phyloP scores from a whole-genome alignment of 176 grass and related monocot genomes.

The Elaeis guineensis region DNA sequence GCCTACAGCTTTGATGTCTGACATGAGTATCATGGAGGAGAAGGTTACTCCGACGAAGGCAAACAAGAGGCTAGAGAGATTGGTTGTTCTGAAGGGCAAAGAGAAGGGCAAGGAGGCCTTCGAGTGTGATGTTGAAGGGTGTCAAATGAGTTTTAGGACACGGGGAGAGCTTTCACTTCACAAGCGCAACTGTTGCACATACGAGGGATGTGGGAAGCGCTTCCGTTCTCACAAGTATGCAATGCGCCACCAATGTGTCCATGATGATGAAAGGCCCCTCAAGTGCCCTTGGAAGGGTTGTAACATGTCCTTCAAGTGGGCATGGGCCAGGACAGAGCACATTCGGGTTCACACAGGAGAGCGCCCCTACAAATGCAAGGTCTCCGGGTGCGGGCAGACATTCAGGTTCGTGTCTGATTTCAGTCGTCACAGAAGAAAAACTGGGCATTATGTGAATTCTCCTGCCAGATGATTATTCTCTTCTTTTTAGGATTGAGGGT shows the following conservation, averaged over 20 bases:
- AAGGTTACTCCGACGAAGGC: not conserved
- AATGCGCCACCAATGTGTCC: constrained; percentile 55
- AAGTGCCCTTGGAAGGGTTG: constrained; percentile 74
- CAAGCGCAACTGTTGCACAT: constrained; percentile 47
- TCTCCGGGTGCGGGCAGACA: constrained; percentile 39
- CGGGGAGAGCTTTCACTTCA: constrained; percentile 47
- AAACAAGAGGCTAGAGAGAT: constrained; percentile 11
- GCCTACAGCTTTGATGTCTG: not conserved
- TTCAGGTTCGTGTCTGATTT: constrained; percentile 72
- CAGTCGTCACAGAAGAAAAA: constrained; percentile 57
- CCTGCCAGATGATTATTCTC: not conserved
- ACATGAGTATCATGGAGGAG: not conserved
- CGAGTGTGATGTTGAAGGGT: constrained; percentile 25
- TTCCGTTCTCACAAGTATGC: constrained; percentile 63
- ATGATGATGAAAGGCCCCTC: constrained; percentile 58
- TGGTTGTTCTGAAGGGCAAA: constrained; percentile 15
- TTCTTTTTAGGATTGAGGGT: too few species aligned
- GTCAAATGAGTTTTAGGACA: constrained; percentile 27
- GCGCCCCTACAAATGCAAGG: constrained; percentile 41
- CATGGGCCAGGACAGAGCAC: constrained; percentile 70
- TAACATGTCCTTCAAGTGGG: constrained; percentile 62
- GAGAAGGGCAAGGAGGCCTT: constrained; percentile 2
- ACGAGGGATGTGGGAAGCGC: constrained; percentile 57
- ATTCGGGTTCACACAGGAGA: constrained; percentile 60
- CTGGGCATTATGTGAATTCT: constrained; percentile 13